These are phyloP conservation scores for Cytospora mali DNA, from an alignment of 2,329 filamentous ascomycete genomes.

Conservation along the genomic window DNA sequence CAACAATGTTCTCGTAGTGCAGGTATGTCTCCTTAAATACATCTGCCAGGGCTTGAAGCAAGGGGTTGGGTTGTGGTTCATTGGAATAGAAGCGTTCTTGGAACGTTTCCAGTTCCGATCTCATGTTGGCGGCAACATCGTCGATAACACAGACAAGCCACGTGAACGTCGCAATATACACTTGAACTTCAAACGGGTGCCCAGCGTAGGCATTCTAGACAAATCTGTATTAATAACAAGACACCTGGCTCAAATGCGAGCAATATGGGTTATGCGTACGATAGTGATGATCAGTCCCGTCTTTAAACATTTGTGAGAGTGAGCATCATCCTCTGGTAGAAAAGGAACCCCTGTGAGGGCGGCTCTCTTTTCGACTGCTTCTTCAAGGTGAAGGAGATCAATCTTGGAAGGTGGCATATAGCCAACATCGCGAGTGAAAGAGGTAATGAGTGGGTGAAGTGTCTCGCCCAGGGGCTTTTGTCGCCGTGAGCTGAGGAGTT, in stretches of 20 bases:
- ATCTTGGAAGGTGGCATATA: background rate
- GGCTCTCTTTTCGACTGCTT: background rate
- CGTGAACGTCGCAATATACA: background rate
- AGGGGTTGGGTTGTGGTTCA: background rate
- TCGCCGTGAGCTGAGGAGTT: background rate
- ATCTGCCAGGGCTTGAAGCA: background rate
- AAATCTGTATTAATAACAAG: background rate
- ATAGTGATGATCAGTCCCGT: background rate
- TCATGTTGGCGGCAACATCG: background rate
- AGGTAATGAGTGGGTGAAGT: background rate
- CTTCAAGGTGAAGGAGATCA: background rate
- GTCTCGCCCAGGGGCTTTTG: background rate
- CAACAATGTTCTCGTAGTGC: slow-evolving; percentile 1
- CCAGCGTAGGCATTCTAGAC: background rate
- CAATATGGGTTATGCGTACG: background rate
- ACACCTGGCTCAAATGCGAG: background rate
- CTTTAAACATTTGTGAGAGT: background rate
- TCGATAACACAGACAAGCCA: background rate
- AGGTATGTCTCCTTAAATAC: background rate
- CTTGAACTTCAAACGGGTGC: background rate
- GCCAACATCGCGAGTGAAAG: background rate
- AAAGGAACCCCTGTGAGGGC: background rate
- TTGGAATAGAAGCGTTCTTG: background rate
- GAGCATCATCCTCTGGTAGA: background rate
- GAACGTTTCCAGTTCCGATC: background rate